phyloP scores from a whole-genome alignment of 73 alveolate species.

The Stentor roeselii region DNA sequence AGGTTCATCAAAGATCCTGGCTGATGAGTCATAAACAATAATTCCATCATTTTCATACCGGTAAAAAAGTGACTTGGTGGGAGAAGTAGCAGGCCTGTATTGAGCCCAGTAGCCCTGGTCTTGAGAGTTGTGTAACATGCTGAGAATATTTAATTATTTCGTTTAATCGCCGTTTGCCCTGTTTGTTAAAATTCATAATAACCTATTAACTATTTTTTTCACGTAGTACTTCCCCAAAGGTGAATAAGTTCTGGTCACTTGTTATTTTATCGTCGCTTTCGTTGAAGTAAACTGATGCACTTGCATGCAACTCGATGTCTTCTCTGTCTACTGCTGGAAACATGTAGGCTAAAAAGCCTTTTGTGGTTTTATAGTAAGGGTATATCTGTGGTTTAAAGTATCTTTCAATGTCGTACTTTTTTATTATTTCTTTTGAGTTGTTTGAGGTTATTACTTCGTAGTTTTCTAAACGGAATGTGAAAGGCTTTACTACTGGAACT shows the following conservation, averaged over 20 bases:
- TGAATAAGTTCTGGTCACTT: neutral
- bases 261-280: neutral
- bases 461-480: neutral
- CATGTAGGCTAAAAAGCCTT: neutral
- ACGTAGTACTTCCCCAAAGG: conserved; percentile 8
- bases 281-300: neutral
- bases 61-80: neutral
- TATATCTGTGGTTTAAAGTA: neutral
- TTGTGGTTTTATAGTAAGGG: neutral
- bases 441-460: neutral
- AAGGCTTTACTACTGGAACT: neutral
- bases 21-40: neutral
- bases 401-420: neutral
- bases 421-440: neutral
- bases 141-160: too few species aligned
- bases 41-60: neutral
- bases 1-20: neutral
- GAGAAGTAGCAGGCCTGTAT: too few species aligned
- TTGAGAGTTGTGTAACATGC: too few species aligned
- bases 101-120: too few species aligned
- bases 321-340: neutral
- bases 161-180: too few species aligned
- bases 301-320: neutral
- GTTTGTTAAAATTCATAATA: too few species aligned
- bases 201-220: too few species aligned